Evolutionary conservation across 2,329 filamentous ascomycete species (phyloP), one percentile per base, ranked within the genome.

Genomic region (Fusarium sp.): DNA sequence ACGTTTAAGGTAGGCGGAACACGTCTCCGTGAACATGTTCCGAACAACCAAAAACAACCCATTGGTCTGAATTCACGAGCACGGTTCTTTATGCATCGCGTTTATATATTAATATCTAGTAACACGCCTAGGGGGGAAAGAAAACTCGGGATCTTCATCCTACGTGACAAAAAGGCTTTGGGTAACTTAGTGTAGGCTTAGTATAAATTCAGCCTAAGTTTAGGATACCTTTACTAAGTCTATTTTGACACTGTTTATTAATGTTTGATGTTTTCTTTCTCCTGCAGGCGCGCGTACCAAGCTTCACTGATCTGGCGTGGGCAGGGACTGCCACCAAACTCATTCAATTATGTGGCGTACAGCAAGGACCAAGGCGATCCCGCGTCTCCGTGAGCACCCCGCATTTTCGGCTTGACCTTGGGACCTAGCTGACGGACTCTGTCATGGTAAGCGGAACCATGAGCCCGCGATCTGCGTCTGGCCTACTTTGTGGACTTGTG

Each of bases 341-440:
- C 4, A 22, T n/a, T n/a, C 3, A 31, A 31, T n/a, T n/a, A 22
- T 31, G 7, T 49, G 5, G 28, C 24, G 7, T 35, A 51, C 10
- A 24, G 22, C 22, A 33, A 26, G 10, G 17, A 20, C 28, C 28
- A 31, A 31, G 28, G 28, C 22, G 12, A 48, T 48, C 28, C 45
- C 26, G 7, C 22, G 11, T 17, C 28, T 33, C 47, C 14, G 20
- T 20, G 31, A 51, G 7, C 22, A 33, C 14, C 15, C 47, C 22
- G 28, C 7, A 35, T 24, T 7, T 35, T 10, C 3, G 12, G 6
- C 31, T 36, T 18, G 0, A 5, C 10, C 7, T n/a, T 2, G 1
- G n/a, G 12, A 36, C 5, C 33, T 12, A 18, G 47, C n/a, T 7
- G 1, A 12, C 18, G 17, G 31, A 35, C 7, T 52, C n/a, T 36